These are phyloP conservation scores for Exidia glandulosa DNA, from an alignment of 768 basidiomycete genomes.

Conservation along the genomic window DNA sequence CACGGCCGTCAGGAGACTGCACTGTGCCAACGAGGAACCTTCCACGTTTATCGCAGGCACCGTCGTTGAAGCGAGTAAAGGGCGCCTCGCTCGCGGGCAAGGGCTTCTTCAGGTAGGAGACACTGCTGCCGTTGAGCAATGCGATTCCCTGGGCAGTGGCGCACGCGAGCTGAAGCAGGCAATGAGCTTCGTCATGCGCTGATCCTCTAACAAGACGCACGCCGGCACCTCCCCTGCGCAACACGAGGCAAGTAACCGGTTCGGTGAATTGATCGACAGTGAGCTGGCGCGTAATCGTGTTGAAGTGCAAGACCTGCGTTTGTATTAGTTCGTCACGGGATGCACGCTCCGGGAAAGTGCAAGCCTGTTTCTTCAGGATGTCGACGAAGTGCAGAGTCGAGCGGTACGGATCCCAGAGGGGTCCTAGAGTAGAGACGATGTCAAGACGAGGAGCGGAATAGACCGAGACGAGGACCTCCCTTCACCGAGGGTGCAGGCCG, in stretches of 20 bases:
- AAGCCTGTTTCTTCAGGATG: conserved; percentile 43
- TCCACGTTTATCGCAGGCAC: conserved; percentile 52
- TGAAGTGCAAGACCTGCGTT: conserved; percentile 41
- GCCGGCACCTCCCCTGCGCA: conserved; percentile 35
- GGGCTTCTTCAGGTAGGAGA: conserved; percentile 43
- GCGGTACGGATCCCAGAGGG: conserved; percentile 46
- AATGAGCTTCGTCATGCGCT: neutral
- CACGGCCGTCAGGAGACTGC: conserved; percentile 32
- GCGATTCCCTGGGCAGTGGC: conserved; percentile 49
- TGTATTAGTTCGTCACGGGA: neutral
- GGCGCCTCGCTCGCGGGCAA: conserved; percentile 29
- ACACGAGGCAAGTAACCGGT: conserved; percentile 45
- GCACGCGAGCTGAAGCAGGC: conserved; percentile 38
- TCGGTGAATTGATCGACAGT: conserved; percentile 40
- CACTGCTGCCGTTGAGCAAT: conserved; percentile 31
- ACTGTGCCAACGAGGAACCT: conserved; percentile 60
- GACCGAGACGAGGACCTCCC: conserved; percentile 24
- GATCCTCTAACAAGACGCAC: conserved; percentile 17
- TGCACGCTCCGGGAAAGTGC: conserved; percentile 1
- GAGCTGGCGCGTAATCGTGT: conserved; percentile 30
- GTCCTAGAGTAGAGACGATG: conserved; percentile 28
- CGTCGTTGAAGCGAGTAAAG: conserved; percentile 58
- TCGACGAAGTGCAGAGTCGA: conserved; percentile 58
- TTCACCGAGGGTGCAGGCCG: conserved; percentile 52
- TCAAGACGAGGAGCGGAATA: neutral